These are phyloP conservation scores for Colletotrichum endophyticum DNA, from an alignment of 2,329 filamentous ascomycete species.

Conservation along the genomic window DNA sequence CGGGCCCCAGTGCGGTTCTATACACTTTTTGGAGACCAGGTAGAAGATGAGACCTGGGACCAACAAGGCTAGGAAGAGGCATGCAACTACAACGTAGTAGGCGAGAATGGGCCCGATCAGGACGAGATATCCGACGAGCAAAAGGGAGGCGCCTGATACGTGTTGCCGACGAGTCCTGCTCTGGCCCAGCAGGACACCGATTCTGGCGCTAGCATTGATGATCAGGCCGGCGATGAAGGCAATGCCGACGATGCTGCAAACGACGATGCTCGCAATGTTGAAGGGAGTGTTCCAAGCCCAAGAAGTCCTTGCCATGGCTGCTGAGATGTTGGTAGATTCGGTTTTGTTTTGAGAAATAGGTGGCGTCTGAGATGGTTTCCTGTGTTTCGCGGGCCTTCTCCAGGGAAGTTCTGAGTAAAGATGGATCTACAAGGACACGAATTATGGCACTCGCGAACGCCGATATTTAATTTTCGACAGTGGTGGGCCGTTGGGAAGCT, in stretches of 20 bases:
- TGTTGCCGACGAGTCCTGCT: not conserved
- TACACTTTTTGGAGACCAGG: not conserved
- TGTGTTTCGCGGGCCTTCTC: not conserved
- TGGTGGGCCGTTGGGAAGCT: not conserved
- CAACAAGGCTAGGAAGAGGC: not conserved
- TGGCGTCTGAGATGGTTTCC: not conserved
- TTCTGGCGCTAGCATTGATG: not conserved
- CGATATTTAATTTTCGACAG: not conserved
- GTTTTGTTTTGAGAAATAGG: not conserved
- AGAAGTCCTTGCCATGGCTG: not conserved
- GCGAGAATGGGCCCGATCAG: not conserved
- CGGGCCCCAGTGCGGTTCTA: not conserved
- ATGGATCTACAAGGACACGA: not conserved
- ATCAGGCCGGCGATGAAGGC: not conserved
- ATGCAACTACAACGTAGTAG: not conserved
- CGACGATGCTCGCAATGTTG: not conserved
- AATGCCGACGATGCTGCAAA: not conserved
- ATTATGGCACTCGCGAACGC: not conserved
- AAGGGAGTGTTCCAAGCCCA: not conserved
- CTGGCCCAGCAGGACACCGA: not conserved
- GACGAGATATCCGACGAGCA: not conserved
- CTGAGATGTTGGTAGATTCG: not conserved
- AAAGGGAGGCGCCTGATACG: not conserved
- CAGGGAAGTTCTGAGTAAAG: not conserved
- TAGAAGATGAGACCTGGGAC: not conserved